phyloP scores from a whole-genome alignment of 2,329 filamentous ascomycete species.

The Chaetomium globosum region DNA sequence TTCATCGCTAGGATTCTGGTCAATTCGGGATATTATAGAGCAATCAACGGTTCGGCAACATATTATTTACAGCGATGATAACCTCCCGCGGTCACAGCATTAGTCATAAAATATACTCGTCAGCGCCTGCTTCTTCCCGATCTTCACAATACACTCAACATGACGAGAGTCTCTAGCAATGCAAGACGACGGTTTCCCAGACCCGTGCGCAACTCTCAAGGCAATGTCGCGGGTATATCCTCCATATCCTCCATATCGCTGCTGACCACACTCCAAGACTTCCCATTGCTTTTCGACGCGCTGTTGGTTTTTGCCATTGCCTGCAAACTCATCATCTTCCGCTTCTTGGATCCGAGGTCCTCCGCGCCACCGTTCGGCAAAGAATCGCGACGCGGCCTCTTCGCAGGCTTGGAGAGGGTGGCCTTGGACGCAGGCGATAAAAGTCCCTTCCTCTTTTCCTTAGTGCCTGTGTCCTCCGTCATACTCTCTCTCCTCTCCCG shows the following conservation, averaged over 20 bases:
- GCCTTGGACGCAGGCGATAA: not conserved
- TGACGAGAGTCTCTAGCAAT: not conserved
- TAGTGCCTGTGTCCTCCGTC: not conserved
- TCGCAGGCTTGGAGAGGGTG: not conserved
- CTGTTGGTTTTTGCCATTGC: not conserved
- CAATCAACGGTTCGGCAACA: not conserved
- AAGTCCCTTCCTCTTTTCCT: not conserved
- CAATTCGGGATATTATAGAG: not conserved
- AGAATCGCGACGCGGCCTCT: constrained; percentile 14
- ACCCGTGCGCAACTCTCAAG: constrained; percentile 14
- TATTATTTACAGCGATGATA: not conserved
- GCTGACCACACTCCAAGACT: constrained; percentile 28
- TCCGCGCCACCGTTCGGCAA: not conserved
- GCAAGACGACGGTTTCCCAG: not conserved
- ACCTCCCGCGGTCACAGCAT: not conserved
- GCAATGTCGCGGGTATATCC: constrained; percentile 44
- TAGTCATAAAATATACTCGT: not conserved
- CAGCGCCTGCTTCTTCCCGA: not conserved
- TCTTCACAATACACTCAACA: not conserved
- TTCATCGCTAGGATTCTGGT: not conserved
- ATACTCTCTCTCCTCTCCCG: constrained; percentile 15
- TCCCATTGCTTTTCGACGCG: not conserved
- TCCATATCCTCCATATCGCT: constrained; percentile 50
- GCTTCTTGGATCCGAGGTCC: constrained; percentile 10
- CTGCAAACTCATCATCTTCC: not conserved